Evolutionary conservation across 306 rosid genomes (phyloP).

Genomic region (Biancaea sappan): DNA sequence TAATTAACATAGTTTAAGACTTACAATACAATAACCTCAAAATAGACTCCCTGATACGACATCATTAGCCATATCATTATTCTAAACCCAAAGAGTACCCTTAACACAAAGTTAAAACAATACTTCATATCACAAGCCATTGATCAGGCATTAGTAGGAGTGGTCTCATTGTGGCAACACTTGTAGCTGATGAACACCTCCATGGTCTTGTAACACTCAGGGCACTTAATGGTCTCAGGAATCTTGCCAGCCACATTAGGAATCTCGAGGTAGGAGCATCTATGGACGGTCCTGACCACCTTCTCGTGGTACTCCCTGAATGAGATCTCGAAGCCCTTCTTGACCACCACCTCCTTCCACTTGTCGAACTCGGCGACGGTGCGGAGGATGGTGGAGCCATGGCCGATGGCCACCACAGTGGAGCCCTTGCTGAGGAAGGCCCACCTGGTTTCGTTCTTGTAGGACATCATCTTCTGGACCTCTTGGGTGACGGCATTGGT

Average conservation of each 20-base stretch:
- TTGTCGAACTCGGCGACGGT: constrained; percentile 50
- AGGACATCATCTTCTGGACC: constrained; percentile 53
- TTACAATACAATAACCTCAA: no score
- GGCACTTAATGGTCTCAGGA: constrained; percentile 52
- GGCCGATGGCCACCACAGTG: constrained; percentile 38
- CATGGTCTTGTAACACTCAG: constrained; percentile 60
- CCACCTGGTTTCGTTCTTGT: constrained; percentile 64
- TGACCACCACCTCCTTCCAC: constrained; percentile 40
- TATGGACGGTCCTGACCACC: constrained; percentile 19
- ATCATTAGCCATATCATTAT: no score
- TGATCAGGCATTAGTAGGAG: neutral
- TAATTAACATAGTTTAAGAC: no score
- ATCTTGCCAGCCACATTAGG: constrained; percentile 40
- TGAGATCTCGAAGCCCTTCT: constrained; percentile 40
- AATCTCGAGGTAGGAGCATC: constrained; percentile 44
- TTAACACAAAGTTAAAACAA: no score
- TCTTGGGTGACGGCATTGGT: constrained; percentile 36
- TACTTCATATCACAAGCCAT: no score
- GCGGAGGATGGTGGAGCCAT: constrained; percentile 40
- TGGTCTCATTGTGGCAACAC: constrained; percentile 55
- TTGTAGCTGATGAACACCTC: constrained; percentile 61
- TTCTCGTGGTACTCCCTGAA: constrained; percentile 31
- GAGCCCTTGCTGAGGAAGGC: constrained; percentile 50
- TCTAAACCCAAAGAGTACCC: no score
- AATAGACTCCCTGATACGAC: no score